Base-by-base conservation (phyloP, 2,329 filamentous ascomycete genomes). In the Trichoderma breve region DNA sequence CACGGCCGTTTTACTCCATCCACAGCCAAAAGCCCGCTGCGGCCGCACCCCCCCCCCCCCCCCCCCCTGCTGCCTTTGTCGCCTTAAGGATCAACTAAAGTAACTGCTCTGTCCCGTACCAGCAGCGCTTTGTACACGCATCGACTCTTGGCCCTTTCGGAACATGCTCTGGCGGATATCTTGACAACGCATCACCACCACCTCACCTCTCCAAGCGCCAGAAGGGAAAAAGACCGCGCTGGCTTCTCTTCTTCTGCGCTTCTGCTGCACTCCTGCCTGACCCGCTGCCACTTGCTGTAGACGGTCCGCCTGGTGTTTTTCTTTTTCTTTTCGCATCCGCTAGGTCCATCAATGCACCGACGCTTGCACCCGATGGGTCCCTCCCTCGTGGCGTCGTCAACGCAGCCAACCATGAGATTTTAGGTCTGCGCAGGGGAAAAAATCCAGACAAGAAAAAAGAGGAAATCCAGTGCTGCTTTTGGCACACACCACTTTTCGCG, bases 101-200 rank as follows among this genome's bases (percentile, higher is more conserved):
- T 18, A 43, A 43, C 39, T n/a, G 39, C 39, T 43, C 15, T 43
- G 39, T 43, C 39, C 39, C 39, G 39, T 43, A 18, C 15, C 15
- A n/a, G 14, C 15, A 58, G 26, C 30, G 21, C 62, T 15, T 39
- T 26, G 58, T 39, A 66, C 64, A 26, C 65, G 57, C 65, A 63
- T 69, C 53, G 30, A 34, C 32, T 70, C 63, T 66, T 66, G 15
- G 24, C 60, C 72, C 39, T 73, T 66, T 79, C 77, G 78, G 76
- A 64, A 62, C 73, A 77, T 80, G 72, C 73, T 80, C 74, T 81
- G 78, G 80, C 74, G 73, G 73, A 78, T 75, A 76, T 78, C 77
- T 81, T 86, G 85, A 86, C 85, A 86, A 86, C 85, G 82, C 84
- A 86, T 86, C 84, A 84, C 79, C 81, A 78, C 79, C 77, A 78